These are phyloP conservation scores for Physcomitrium patens DNA, from an alignment of 225 moss, liverwort and hornwort genomes.

Conservation along the genomic window DNA sequence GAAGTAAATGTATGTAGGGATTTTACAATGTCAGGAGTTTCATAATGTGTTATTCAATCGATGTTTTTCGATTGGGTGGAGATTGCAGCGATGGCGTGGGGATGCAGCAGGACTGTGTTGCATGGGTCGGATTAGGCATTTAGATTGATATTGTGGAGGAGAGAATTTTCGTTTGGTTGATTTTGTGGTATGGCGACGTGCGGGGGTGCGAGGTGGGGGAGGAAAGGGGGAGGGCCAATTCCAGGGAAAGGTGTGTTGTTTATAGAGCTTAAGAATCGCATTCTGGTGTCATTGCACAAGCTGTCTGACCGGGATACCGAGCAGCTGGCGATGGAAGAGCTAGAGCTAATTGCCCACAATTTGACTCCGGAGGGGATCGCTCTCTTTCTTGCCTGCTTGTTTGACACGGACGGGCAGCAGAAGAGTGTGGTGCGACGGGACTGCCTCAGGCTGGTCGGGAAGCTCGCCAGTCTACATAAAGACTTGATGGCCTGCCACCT, in stretches of 20 bases:
- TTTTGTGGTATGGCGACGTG: too few relatives aligned
- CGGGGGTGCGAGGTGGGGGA: too few relatives aligned
- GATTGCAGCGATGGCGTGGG: too few relatives aligned
- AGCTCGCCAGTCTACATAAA: constrained; percentile 57
- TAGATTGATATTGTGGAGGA: too few relatives aligned
- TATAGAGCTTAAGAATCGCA: constrained; percentile 75
- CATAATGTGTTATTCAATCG: too few relatives aligned
- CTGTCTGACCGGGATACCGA: constrained; percentile 73
- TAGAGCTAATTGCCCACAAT: constrained; percentile 61
- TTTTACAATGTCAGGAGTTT: too few relatives aligned
- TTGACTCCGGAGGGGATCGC: constrained; percentile 69
- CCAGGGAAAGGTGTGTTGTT: constrained; percentile 41
- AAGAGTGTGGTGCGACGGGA: constrained; percentile 74
- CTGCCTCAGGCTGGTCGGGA: constrained; percentile 67
- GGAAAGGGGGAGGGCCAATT: too few relatives aligned
- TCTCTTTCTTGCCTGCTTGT: constrained; percentile 63
- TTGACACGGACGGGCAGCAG: constrained; percentile 73
- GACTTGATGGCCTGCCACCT: constrained; percentile 59
- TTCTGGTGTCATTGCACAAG: constrained; percentile 70
- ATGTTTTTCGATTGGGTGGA: too few relatives aligned
- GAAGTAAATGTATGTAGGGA: too few relatives aligned
- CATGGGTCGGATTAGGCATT: too few relatives aligned
- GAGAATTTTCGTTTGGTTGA: too few relatives aligned
- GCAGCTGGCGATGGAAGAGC: constrained; percentile 73
- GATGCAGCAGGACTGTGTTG: too few relatives aligned